Conservation (phyloP, 495 filamentous ascomycete genomes). For the Neurospora terricola region DNA sequence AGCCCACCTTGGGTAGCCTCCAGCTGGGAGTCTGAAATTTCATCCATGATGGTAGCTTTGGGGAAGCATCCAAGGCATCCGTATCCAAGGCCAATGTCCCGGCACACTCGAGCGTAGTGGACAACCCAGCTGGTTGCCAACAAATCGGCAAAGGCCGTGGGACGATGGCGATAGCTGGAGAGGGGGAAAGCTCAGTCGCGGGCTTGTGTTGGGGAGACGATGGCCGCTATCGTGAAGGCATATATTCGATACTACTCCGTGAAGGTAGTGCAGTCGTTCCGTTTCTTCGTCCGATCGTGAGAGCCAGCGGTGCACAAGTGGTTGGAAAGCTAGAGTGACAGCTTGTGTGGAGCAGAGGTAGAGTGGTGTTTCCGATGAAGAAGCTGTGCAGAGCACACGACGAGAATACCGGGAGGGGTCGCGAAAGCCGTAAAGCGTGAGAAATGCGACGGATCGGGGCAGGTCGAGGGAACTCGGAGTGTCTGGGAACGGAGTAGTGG, state of each 20-base stretch:
- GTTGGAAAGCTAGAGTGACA: background rate
- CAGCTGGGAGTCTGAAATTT: background rate
- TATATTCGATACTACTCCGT: background rate
- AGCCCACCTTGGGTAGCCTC: conserved; percentile 18
- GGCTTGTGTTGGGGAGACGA: background rate
- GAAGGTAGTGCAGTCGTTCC: background rate
- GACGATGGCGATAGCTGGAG: background rate
- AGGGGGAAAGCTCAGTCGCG: background rate
- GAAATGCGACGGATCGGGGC: background rate
- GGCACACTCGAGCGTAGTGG: background rate
- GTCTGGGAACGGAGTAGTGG: background rate
- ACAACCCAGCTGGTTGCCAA: background rate
- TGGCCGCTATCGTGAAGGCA: background rate
- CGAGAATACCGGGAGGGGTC: background rate
- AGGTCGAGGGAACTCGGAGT: background rate
- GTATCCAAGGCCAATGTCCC: background rate
- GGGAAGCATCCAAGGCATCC: background rate
- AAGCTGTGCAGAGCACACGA: background rate
- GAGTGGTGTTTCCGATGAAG: background rate
- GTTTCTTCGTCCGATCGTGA: background rate
- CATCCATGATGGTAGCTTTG: background rate
- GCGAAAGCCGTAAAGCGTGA: background rate
- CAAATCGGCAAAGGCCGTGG: background rate
- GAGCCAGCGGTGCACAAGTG: background rate
- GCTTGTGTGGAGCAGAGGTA: background rate